phyloP scores from a whole-genome alignment of 2,329 filamentous ascomycete genomes.

The Dactylellina leptospora region DNA sequence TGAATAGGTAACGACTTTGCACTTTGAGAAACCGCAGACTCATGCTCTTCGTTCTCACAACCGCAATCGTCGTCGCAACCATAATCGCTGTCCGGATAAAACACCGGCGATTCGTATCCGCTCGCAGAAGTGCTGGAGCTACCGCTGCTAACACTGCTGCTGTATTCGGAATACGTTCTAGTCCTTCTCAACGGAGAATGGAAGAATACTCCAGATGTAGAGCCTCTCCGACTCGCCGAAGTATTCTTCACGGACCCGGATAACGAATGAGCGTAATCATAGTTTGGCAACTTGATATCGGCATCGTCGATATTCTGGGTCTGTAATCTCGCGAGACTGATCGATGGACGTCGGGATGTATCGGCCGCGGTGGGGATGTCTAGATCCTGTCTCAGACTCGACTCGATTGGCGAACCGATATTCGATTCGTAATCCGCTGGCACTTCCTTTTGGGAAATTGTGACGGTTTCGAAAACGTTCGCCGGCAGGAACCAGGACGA shows the following conservation, averaged over 20 bases:
- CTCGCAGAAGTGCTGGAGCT: slow-evolving; percentile 17
- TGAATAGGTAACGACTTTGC: slow-evolving; percentile 40
- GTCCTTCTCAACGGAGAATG: slow-evolving; percentile 40
- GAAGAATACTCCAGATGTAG: slow-evolving; percentile 44
- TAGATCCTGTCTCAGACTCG: slow-evolving; percentile 1
- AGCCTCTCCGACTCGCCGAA: slow-evolving; percentile 22
- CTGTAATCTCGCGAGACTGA: slow-evolving; percentile 34
- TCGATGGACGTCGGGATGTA: slow-evolving; percentile 49
- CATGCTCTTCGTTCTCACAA: slow-evolving; percentile 20
- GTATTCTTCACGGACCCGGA: slow-evolving; percentile 7
- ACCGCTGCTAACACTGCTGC: slow-evolving; percentile 19
- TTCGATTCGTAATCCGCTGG: slow-evolving; percentile 23
- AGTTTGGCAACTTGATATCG: slow-evolving; percentile 48
- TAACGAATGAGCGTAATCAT: slow-evolving; percentile 39
- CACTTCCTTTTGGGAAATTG: slow-evolving; percentile 46
- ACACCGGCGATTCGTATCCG: slow-evolving; percentile 48
- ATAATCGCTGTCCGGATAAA: slow-evolving; percentile 49
- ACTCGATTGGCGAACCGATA: background rate
- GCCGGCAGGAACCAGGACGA: slow-evolving; percentile 52
- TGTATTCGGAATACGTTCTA: slow-evolving; percentile 35
- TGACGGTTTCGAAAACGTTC: slow-evolving; percentile 48
- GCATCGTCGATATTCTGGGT: slow-evolving; percentile 25
- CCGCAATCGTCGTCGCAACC: slow-evolving; percentile 36
- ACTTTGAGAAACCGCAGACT: slow-evolving; percentile 34
- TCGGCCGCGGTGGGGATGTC: slow-evolving; percentile 47